Base-by-base conservation (phyloP, 805 yeast genomes). In the Saturnispora halmiae region DNA sequence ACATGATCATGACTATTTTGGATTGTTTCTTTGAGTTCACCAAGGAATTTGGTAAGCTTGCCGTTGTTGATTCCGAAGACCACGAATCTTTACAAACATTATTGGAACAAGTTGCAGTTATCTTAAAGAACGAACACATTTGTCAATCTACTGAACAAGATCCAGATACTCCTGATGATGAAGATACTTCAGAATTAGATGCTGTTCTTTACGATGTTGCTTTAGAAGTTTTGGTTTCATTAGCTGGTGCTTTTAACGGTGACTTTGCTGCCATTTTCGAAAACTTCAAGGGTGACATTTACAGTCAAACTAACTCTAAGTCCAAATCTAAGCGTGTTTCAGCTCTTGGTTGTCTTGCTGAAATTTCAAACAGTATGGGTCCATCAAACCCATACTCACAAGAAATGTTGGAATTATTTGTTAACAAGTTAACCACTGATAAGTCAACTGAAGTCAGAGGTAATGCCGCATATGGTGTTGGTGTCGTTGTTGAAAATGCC, bases 391-490 rank as follows among this genome's bases (percentile, higher is more conserved):
- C 85, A 44, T 80, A 69, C 65, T 63, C 79, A 29, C 73, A 76
- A 48, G 85, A 82, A 49, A 66, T 92, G 55, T 65, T 86, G 54
- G 76, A 79, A 57, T 67, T 80, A 30, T 81, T 92, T 58, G 67
- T 73, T 38, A 70, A 75, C 45, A 78, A 81, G 49, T 69, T 90
- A 46, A 72, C 81, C 42, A 77, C 77, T 55, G 87, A 82, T 58
- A 76, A 76, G 54, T 81, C 92, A 13, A 68, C 83, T 47, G 95
- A 86, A 57, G 96, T 86, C 44, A 82, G 90, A 64, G 88, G 95
- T 53, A 84, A 87, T 52, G 90, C 96, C 39, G 96, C 96, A 14
- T 92, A 86, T 60, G 98, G 97, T 69, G 77, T 84, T 51, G 98
- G 98, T 53, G 63, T 87, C 46, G 63, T 87, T 46, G 61, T 77